Percentiles rank a stretch among this genome's conserved stretches.
Evolutionary conservation across 2,329 filamentous ascomycete genomes (phyloP).

Genomic region (Trichoderma endophyticum): DNA sequence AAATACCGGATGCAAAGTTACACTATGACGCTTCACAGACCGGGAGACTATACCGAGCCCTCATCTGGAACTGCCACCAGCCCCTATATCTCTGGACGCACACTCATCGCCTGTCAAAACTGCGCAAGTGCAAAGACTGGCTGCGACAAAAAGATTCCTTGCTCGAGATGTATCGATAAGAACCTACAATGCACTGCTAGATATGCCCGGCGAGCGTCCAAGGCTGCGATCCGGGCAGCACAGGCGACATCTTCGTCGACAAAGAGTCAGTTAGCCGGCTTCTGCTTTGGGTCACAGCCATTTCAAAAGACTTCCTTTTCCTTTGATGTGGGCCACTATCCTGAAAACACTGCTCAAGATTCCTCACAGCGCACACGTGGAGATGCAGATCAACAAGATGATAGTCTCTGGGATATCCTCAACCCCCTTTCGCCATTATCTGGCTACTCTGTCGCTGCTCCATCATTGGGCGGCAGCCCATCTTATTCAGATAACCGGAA

Average conservation of each 20-base stretch:
- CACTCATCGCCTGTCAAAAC: constrained; percentile 38
- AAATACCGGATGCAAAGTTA: background rate
- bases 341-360: background rate
- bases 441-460: background rate
- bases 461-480: background rate
- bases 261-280: background rate
- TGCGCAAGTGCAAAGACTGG: constrained; percentile 40
- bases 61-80: background rate
- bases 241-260: constrained; percentile 30
- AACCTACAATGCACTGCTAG: constrained; percentile 40
- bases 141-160: constrained; percentile 39
- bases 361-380: background rate
- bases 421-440: background rate
- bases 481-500: background rate
- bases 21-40: background rate
- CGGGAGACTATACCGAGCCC: background rate
- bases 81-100: constrained; percentile 31
- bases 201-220: constrained; percentile 50
- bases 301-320: background rate
- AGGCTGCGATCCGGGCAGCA: constrained; percentile 43
- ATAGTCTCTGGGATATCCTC: background rate
- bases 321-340: background rate
- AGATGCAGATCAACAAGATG: background rate
- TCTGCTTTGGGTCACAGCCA: background rate
- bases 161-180: constrained; percentile 38